Conservation (phyloP, 2,329 filamentous ascomycete species). For the Penicillium sp. region DNA sequence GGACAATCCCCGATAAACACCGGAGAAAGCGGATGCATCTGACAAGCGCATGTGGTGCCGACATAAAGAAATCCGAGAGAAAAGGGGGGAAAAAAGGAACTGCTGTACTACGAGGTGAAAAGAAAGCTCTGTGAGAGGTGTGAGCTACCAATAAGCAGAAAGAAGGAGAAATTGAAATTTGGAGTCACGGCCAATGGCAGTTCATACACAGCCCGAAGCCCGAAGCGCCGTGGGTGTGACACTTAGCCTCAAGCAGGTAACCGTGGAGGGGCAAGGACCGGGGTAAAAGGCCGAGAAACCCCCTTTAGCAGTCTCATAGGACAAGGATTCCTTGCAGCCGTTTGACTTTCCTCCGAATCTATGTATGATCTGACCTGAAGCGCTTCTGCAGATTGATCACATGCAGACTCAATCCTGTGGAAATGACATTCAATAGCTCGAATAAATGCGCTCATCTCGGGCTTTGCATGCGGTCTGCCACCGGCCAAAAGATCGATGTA, state of each 20-base stretch:
- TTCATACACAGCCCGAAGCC: neutral
- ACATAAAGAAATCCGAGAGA: constrained; percentile 4
- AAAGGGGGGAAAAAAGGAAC: neutral
- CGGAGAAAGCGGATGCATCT: constrained; percentile 8
- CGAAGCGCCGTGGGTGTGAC: constrained; percentile 15
- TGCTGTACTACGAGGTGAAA: constrained; percentile 1
- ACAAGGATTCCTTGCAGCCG: constrained; percentile 6
- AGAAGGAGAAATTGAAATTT: constrained; percentile 10
- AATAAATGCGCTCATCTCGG: neutral
- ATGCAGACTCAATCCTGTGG: neutral
- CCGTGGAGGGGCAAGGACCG: constrained; percentile 21
- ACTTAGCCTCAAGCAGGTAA: constrained; percentile 22
- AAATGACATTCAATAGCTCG: neutral
- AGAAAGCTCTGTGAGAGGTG: constrained; percentile 2
- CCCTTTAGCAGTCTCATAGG: neutral
- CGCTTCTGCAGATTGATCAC: constrained; percentile 1
- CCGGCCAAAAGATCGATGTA: neutral
- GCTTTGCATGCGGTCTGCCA: neutral
- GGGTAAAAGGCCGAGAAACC: neutral
- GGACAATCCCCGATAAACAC: constrained; percentile 2
- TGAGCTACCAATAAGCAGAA: constrained; percentile 13
- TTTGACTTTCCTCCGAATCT: constrained; percentile 7
- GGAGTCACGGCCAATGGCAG: constrained; percentile 15
- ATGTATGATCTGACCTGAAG: neutral
- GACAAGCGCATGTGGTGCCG: neutral